Base-by-base conservation (phyloP, 2,329 filamentous ascomycete species). In the Corniculantispora saksenae region DNA sequence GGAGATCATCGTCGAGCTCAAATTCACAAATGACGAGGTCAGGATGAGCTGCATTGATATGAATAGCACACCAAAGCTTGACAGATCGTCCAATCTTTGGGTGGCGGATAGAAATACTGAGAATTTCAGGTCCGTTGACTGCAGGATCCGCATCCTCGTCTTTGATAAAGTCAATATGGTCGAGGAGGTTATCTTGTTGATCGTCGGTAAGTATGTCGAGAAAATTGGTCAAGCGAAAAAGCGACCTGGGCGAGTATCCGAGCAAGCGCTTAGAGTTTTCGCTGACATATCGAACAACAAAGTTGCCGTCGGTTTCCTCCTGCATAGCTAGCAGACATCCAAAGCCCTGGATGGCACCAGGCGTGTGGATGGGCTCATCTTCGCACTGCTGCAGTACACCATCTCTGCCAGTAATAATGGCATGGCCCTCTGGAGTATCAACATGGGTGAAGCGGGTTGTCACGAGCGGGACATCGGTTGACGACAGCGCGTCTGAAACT, bases 291-390 rank as follows among this genome's bases (percentile, higher is more conserved):
- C 91, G 86, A 15, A 94, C 90, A 1, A 86, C 74, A 13, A 95
- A 84, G 47, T 85, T 86, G 3, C 89, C 90, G 45, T 91, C 88
- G 0, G 79, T 73, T 62, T 92, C 88, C 74, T 94, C 91, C 62
- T 89, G 85, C 23, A 97, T 76, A 0, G 89, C 92, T 38, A 97
- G 72, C 27, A 97, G 80, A 4, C 91, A 82, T 1, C 93, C 93
- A 70, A 97, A 97, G 1, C 86, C 83, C 74, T 97, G 93, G 0
- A 94, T 79, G 1, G 91, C 91, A 40, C 93, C 93, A 1, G 93
- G 93, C 1, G 93, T 90, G 69, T 94, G 92, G 29, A 97, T 97
- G 0, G 93, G 93, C 72, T 97, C 93, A 72, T 97, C 93, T 75
- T 97, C 93, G 72, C 93, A 97, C 61, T 88, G 85, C 73, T 96